phyloP scores from a whole-genome alignment of 2,329 filamentous ascomycete species.

The Alternaria sp. region DNA sequence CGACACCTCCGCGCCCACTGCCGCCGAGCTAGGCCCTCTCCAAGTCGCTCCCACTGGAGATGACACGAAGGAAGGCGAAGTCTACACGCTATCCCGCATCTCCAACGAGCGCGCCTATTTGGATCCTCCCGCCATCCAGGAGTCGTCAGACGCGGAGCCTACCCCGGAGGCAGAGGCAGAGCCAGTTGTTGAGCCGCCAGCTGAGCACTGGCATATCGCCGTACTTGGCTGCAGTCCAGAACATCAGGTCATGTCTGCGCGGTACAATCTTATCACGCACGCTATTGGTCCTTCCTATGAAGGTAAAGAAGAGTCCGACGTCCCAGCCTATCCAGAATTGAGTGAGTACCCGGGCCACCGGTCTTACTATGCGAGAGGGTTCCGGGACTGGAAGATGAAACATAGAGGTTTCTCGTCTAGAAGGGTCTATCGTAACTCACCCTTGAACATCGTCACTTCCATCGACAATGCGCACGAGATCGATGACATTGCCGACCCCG shows the following conservation, averaged over 20 bases:
- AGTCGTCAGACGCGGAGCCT: neutral
- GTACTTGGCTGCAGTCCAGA: neutral
- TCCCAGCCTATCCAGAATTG: slow-evolving; percentile 20
- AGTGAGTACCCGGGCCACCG: slow-evolving; percentile 4
- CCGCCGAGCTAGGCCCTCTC: slow-evolving; percentile 9
- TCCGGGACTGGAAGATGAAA: neutral
- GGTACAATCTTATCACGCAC: neutral
- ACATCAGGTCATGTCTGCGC: slow-evolving; percentile 1
- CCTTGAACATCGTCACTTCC: neutral
- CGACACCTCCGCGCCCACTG: slow-evolving; percentile 18
- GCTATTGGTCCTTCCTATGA: slow-evolving; percentile 2
- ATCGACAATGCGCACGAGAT: slow-evolving; percentile 8
- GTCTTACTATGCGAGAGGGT: slow-evolving; percentile 3
- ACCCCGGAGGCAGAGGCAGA: neutral
- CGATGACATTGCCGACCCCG: neutral
- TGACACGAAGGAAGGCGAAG: neutral
- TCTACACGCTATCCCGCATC: neutral
- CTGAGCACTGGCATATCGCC: neutral
- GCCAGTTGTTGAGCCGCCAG: neutral
- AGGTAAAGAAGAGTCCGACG: slow-evolving; percentile 4
- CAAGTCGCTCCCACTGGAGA: slow-evolving; percentile 1
- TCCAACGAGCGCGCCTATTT: neutral
- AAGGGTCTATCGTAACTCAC: slow-evolving; percentile 3
- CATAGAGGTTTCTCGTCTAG: neutral
- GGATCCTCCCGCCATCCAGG: neutral